Percentiles rank a stretch among this genome's conserved stretches.
These are phyloP conservation scores for Termitomyces sp. DNA, from an alignment of 768 basidiomycete genomes.

Conservation along the genomic window DNA sequence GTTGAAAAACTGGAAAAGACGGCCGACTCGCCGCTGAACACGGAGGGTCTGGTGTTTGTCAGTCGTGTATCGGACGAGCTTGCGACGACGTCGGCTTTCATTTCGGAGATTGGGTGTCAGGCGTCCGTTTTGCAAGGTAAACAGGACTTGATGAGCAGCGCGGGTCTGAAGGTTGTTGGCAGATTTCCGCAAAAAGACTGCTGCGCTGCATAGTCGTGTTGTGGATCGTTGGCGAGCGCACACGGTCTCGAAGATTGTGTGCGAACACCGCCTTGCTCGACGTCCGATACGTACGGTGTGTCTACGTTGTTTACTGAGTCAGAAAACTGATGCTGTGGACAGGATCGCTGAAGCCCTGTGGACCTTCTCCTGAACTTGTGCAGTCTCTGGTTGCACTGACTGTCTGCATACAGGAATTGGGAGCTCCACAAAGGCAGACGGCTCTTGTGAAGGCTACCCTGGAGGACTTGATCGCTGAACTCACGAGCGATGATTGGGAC, in stretches of 20 bases:
- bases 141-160: background rate
- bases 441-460: constrained; percentile 34
- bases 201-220: constrained; percentile 37
- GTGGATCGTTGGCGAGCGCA: constrained; percentile 50
- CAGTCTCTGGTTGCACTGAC: constrained; percentile 51
- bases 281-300: constrained; percentile 19
- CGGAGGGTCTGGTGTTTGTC: constrained; percentile 39
- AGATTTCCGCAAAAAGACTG: constrained; percentile 48
- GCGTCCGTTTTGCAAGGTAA: constrained; percentile 22
- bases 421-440: constrained; percentile 33
- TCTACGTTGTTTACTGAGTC: background rate
- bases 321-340: background rate
- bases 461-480: constrained; percentile 30
- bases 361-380: constrained; percentile 51
- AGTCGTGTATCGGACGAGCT: constrained; percentile 47
- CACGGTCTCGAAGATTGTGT: constrained; percentile 30
- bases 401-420: constrained; percentile 50
- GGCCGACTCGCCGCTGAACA: constrained; percentile 19
- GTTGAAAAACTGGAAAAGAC: constrained; percentile 34
- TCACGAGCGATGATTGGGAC: constrained; percentile 24
- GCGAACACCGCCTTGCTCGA: constrained; percentile 17
- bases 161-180: background rate
- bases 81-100: constrained; percentile 36
- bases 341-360: constrained; percentile 18
- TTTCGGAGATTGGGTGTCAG: constrained; percentile 38